A percentile compares a stretch with the other conserved stretches of the same genome.
phyloP scores from a whole-genome alignment of 352 stramenopile species.

The Phytophthora pluvialis region DNA sequence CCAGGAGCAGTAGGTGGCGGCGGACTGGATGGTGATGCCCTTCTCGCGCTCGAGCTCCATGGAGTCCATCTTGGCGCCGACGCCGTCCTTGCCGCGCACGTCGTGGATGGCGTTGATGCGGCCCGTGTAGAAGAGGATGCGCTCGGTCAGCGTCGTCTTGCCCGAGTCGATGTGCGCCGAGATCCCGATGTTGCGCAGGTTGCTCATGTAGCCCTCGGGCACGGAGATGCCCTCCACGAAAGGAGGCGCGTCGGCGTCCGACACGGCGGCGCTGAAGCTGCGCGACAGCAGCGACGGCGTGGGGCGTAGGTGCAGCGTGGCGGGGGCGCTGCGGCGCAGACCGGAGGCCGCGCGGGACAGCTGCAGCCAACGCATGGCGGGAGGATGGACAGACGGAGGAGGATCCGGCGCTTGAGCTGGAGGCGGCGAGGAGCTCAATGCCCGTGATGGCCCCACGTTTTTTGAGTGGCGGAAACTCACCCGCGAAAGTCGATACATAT shows the following conservation, averaged over 20 bases:
- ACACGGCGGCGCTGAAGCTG: slow-evolving; percentile 38
- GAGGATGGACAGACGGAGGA: background rate
- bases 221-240: slow-evolving; percentile 51
- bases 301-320: slow-evolving; percentile 29
- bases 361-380: slow-evolving; percentile 64
- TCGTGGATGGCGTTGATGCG: slow-evolving; percentile 97
- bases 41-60: slow-evolving; percentile 99
- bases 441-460: slow-evolving; percentile 25
- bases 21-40: slow-evolving; percentile 99
- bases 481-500: slow-evolving; percentile 5
- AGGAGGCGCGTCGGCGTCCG: slow-evolving; percentile 38
- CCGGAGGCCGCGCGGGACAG: slow-evolving; percentile 48
- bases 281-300: slow-evolving; percentile 32
- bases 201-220: slow-evolving; percentile 81
- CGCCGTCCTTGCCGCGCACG: slow-evolving; percentile 96
- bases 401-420: slow-evolving; percentile 1
- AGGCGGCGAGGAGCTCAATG: slow-evolving; percentile 31
- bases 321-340: slow-evolving; percentile 30
- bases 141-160: slow-evolving; percentile 99
- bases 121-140: slow-evolving; percentile 99
- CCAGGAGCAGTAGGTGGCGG: slow-evolving; percentile 97
- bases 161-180: slow-evolving; percentile 98
- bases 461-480: slow-evolving; percentile 38
- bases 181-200: slow-evolving; percentile 96
- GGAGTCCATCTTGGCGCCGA: slow-evolving; percentile 99